These are phyloP conservation scores for Candida dajiaensis DNA, from an alignment of 805 yeast species.

Conservation along the genomic window DNA sequence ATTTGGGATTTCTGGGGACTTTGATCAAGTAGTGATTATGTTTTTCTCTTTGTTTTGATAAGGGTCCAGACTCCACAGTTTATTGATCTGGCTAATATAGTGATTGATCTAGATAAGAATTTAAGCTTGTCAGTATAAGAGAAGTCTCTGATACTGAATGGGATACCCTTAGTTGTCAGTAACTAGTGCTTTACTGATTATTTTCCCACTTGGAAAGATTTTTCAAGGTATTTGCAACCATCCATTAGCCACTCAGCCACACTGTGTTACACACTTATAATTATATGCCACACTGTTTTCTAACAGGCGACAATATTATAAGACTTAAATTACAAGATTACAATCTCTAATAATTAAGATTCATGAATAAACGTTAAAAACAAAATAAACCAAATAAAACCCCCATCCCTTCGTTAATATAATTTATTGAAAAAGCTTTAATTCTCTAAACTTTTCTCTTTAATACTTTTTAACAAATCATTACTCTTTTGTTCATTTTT, in stretches of 20 bases:
- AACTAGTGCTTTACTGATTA: too few relatives aligned
- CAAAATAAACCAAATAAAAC: not conserved
- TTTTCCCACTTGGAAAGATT: not conserved
- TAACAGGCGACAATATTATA: too few relatives aligned
- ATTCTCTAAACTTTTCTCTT: conserved; percentile 18
- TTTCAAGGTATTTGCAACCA: not conserved
- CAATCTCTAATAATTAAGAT: not conserved
- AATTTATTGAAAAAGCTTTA: not conserved
- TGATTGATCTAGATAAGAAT: not conserved
- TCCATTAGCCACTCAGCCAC: not conserved
- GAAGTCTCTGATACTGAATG: too few relatives aligned
- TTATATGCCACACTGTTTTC: too few relatives aligned
- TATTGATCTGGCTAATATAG: too few relatives aligned
- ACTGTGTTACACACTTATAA: too few relatives aligned
- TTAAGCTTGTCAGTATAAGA: too few relatives aligned
- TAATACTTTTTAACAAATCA: conserved; percentile 33
- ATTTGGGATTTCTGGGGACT: not conserved
- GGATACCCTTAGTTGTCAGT: too few relatives aligned
- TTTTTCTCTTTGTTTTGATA: not conserved
- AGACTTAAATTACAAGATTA: too few relatives aligned
- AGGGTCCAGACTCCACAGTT: not conserved
- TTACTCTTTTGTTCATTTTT: conserved; percentile 39
- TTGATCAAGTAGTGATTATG: not conserved
- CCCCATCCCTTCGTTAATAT: not conserved
- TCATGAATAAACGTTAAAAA: not conserved